These are phyloP conservation scores for Mucor piriformis DNA, from an alignment of 371 early-diverging fungal genomes.

Conservation along the genomic window DNA sequence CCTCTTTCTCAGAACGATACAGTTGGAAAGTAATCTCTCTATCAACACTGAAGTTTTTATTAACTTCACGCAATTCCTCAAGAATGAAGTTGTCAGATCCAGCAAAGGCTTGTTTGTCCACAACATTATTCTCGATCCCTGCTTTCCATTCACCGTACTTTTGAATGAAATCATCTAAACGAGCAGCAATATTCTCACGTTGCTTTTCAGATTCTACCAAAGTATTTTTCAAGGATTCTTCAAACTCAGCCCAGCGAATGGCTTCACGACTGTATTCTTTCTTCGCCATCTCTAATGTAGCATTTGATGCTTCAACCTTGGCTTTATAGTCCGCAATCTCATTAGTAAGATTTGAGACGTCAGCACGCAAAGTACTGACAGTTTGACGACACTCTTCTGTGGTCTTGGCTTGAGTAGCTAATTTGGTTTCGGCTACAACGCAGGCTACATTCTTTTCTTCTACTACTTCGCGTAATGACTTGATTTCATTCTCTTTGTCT, in stretches of 20 bases:
- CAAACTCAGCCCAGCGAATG: background rate
- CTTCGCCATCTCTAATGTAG: background rate
- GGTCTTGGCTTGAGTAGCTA: slow-evolving; percentile 7
- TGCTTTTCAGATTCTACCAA: slow-evolving; percentile 4
- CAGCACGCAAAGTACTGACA: slow-evolving; percentile 4
- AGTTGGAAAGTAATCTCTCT: slow-evolving; percentile 12
- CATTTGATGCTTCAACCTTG: background rate
- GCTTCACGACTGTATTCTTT: slow-evolving; percentile 6
- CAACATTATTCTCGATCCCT: slow-evolving; percentile 1
- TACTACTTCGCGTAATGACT: background rate
- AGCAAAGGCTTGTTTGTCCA: slow-evolving; percentile 4
- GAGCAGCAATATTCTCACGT: slow-evolving; percentile 1
- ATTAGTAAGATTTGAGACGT: slow-evolving; percentile 6
- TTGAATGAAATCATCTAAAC: slow-evolving; percentile 1
- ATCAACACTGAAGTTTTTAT: slow-evolving; percentile 8
- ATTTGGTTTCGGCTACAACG: slow-evolving; percentile 23
- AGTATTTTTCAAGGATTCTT: slow-evolving; percentile 8
- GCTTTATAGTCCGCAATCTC: slow-evolving; percentile 17
- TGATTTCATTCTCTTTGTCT: slow-evolving; percentile 11
- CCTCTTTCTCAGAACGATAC: slow-evolving; percentile 4
- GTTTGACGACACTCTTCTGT: slow-evolving; percentile 14
- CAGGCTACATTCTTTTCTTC: slow-evolving; percentile 33
- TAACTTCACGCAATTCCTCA: slow-evolving; percentile 6
- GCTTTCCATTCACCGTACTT: slow-evolving; percentile 13
- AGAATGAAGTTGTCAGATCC: background rate